Evolutionary conservation across 2,329 filamentous ascomycete genomes (phyloP), one percentile per base, ranked within the genome.

Genomic region (Bipolaris oryzae): DNA sequence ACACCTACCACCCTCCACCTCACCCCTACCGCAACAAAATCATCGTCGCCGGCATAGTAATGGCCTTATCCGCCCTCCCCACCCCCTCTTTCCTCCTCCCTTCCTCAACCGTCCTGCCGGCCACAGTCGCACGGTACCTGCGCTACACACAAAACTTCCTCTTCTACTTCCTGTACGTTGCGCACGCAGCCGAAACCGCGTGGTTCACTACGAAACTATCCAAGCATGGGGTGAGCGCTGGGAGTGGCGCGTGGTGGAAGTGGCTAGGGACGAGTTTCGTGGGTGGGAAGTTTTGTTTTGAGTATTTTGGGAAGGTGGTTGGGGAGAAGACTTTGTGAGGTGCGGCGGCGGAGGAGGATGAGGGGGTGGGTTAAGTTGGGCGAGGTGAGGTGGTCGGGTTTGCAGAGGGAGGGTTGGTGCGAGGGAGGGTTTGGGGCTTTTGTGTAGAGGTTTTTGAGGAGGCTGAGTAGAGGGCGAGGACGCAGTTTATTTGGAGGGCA

Each of bases 231-330:
- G 56, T 71, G 1, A 47, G 57, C n/a, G 42, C 62, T 1, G 11
- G 48, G 11, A 67, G 66, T 33, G 18, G 34, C 3, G 54, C 58
- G 10, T 69, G 69, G 66, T 63, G 50, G 42, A 63, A 69, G 49
- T 69, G 68, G 67, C 58, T 70, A 21, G 64, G 41, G 1, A 70
- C 67, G 21, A 68, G 69, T 48, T 71, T 66, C 44, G 51, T 69
- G 1, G 66, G 67, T 0, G 66, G 69, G 1, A 55, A 63, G 49
- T 69, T 62, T 43, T 63, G 61, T 37, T 67, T 62, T 15, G 53
- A 63, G 42, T 64, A 69, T 54, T 67, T 70, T 48, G 67, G 69
- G 41, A 28, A 48, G 18, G 47, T 64, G 21, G 65, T 50, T 7
- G 52, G 46, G 15, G 37, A 28, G 31, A 34, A 43, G 20, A 21